These are phyloP conservation scores for Aspergillus oerlinghausenensis DNA, from an alignment of 2,329 filamentous ascomycete species.

Conservation along the genomic window DNA sequence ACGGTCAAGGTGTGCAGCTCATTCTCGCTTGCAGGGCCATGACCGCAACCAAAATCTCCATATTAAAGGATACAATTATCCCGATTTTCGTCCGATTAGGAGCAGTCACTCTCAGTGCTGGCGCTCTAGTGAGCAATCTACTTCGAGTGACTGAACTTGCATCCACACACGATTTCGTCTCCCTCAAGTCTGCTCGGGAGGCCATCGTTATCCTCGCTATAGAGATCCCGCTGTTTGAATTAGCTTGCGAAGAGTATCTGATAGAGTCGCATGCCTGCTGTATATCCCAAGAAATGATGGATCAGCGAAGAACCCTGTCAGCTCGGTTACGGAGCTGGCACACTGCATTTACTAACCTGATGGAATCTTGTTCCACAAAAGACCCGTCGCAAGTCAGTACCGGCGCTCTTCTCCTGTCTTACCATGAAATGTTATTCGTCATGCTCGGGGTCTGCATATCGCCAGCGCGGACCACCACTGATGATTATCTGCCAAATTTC, in stretches of 20 bases:
- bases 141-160: not conserved
- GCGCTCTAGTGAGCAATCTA: conserved; percentile 5
- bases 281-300: conserved; percentile 13
- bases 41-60: conserved; percentile 9
- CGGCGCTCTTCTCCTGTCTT: conserved; percentile 18
- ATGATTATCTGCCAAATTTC: conserved; percentile 21
- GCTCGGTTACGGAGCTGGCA: conserved; percentile 20
- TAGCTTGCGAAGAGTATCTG: conserved; percentile 14
- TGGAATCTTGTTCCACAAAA: conserved; percentile 1
- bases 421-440: conserved; percentile 21
- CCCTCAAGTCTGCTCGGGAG: conserved; percentile 20
- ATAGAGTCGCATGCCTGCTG: conserved; percentile 1
- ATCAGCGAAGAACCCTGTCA: conserved; percentile 12
- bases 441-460: conserved; percentile 20
- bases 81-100: conserved; percentile 26
- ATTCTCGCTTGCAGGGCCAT: conserved; percentile 13
- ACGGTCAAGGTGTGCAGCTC: conserved; percentile 22
- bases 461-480: conserved; percentile 15
- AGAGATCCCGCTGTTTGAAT: conserved; percentile 23
- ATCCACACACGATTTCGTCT: conserved; percentile 1
- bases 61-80: conserved; percentile 25
- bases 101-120: conserved; percentile 9
- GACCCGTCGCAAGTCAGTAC: conserved; percentile 12
- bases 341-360: conserved; percentile 16
- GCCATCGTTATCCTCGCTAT: conserved; percentile 19